Conservation (phyloP, 352 stramenopile genomes). For the Globisporangium solare region DNA sequence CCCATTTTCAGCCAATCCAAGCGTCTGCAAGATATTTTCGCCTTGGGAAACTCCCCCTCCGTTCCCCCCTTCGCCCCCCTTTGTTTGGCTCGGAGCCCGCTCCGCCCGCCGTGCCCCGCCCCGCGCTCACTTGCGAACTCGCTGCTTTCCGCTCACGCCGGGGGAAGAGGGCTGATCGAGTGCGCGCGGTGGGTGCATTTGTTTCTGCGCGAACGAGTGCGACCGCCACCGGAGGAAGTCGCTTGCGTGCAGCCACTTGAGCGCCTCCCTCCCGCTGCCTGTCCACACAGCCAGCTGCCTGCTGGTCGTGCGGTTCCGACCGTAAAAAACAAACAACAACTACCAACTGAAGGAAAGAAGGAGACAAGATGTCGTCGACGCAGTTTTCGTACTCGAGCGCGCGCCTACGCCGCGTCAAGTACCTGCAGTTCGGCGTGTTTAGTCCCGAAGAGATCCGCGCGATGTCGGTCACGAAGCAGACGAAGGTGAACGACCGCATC, state of each 20-base stretch:
- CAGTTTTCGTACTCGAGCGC: constrained; percentile 96
- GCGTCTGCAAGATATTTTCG: not conserved
- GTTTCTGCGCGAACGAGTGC: constrained; percentile 5
- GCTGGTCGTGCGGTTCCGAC: too few relatives aligned
- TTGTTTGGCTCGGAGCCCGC: constrained; percentile 9
- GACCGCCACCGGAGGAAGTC: too few relatives aligned
- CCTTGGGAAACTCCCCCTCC: constrained; percentile 14
- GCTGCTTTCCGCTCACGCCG: constrained; percentile 46
- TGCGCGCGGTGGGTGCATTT: constrained; percentile 2
- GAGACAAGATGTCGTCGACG: constrained; percentile 59
- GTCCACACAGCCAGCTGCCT: too few relatives aligned
- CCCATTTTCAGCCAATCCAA: constrained; percentile 3
- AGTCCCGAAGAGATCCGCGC: constrained; percentile 96
- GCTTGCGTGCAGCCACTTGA: too few relatives aligned
- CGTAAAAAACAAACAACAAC: not conserved
- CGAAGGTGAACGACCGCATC: constrained; percentile 95
- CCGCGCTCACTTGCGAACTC: constrained; percentile 57
- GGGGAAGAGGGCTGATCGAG: constrained; percentile 9
- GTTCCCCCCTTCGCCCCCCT: constrained; percentile 15
- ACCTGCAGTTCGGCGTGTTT: constrained; percentile 98
- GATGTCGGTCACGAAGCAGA: constrained; percentile 96
- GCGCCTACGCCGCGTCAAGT: constrained; percentile 94
- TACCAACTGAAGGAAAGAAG: not conserved
- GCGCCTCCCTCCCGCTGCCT: too few relatives aligned
- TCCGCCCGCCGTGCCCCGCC: constrained; percentile 12